These are phyloP conservation scores for Clonostachys sp. DNA, from an alignment of 2,329 filamentous ascomycete species.

Conservation along the genomic window DNA sequence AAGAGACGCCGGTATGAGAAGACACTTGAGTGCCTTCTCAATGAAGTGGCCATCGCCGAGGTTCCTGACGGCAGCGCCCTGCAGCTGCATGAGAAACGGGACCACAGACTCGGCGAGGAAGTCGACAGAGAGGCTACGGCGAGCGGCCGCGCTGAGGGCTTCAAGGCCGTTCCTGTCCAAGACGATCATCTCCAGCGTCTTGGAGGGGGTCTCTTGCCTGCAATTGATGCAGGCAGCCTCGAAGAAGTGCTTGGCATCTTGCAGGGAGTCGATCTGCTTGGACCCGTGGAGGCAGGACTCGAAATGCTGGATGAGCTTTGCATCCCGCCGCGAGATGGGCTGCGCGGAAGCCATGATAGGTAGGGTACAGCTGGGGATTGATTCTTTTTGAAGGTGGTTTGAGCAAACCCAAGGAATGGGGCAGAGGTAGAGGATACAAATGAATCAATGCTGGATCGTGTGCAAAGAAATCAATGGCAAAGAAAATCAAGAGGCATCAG, in stretches of 20 bases:
- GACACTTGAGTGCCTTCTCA: slow-evolving; percentile 32
- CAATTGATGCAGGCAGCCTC: slow-evolving; percentile 9
- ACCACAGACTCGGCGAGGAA: slow-evolving; percentile 24
- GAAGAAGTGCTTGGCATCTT: slow-evolving; percentile 17
- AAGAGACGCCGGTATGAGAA: slow-evolving; percentile 47
- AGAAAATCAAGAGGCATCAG: no score
- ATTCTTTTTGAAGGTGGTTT: no score
- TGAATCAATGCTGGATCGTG: no score
- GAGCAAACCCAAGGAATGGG: no score
- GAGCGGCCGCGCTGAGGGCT: slow-evolving; percentile 15
- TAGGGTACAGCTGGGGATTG: no score
- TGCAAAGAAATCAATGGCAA: no score
- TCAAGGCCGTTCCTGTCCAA: slow-evolving; percentile 10
- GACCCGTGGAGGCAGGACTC: slow-evolving; percentile 6
- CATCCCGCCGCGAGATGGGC: no score
- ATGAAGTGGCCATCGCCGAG: slow-evolving; percentile 46
- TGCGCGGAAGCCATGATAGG: no score
- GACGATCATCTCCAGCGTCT: slow-evolving; percentile 18
- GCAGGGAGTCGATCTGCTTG: slow-evolving; percentile 1
- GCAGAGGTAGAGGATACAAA: no score
- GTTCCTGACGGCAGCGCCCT: slow-evolving; percentile 36
- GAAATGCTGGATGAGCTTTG: slow-evolving; percentile 3
- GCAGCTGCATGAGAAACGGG: slow-evolving; percentile 29
- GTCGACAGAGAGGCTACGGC: slow-evolving; percentile 9
- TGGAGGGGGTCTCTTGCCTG: slow-evolving; percentile 6